Evolutionary conservation across 768 basidiomycete species (phyloP).

Genomic region (Trametes cubensis): DNA sequence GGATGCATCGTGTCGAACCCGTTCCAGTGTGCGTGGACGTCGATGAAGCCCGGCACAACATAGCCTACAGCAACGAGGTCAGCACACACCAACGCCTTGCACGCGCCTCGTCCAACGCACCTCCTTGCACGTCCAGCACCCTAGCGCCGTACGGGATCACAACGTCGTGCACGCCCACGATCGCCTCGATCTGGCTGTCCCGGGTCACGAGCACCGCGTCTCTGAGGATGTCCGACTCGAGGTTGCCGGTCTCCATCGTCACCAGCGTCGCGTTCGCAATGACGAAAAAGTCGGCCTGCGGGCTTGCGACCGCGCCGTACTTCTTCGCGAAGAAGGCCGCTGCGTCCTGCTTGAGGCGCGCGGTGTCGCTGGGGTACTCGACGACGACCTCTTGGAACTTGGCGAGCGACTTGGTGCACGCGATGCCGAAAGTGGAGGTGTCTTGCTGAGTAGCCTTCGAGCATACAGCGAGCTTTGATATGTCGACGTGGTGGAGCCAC

Average conservation of each 20-base stretch:
- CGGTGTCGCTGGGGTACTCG: conserved; percentile 62
- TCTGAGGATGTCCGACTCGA: conserved; percentile 50
- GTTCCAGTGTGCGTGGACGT: conserved; percentile 76
- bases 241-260: conserved; percentile 63
- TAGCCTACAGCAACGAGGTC: conserved; percentile 46
- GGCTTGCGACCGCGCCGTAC: conserved; percentile 20
- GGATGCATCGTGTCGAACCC: conserved; percentile 58
- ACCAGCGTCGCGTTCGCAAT: conserved; percentile 70
- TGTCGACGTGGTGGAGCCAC: conserved; percentile 62
- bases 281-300: conserved; percentile 51
- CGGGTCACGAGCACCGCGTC: conserved; percentile 56
- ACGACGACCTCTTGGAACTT: conserved; percentile 60
- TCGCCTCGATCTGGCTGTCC: conserved; percentile 55
- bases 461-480: conserved; percentile 55
- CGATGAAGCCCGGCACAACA: conserved; percentile 72
- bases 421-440: conserved; percentile 57
- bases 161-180: conserved; percentile 37
- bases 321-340: conserved; percentile 7
- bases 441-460: conserved; percentile 52
- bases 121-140: conserved; percentile 62
- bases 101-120: conserved; percentile 35
- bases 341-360: conserved; percentile 59
- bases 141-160: conserved; percentile 38
- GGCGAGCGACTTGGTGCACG: conserved; percentile 59
- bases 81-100: not conserved